Evolutionary conservation across 164 flowering plant species (phyloP).

Genomic region (Akebia trifoliata): DNA sequence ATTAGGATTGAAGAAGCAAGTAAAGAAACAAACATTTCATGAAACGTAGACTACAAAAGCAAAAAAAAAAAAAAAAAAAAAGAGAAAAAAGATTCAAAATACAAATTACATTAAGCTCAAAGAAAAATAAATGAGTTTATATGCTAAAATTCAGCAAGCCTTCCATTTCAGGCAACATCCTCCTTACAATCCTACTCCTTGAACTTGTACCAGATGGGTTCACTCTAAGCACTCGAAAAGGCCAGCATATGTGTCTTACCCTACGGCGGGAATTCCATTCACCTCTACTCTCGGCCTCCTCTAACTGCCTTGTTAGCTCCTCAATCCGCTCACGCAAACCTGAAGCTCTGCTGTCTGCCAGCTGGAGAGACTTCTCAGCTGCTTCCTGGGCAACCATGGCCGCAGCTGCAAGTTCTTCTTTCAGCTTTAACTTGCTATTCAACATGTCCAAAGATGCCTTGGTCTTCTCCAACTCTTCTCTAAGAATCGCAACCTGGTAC

Average conservation of each 20-base stretch:
- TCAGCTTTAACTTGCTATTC: constrained; percentile 58
- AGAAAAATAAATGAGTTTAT: constrained; percentile 7
- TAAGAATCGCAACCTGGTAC: constrained; percentile 40
- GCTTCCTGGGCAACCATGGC: constrained; percentile 83
- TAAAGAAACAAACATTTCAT: background rate
- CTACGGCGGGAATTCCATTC: constrained; percentile 25
- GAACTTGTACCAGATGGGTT: constrained; percentile 20
- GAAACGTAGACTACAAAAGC: background rate
- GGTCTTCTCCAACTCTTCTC: constrained; percentile 58
- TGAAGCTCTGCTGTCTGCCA: constrained; percentile 60
- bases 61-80: background rate
- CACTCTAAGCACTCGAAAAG: constrained; percentile 42
- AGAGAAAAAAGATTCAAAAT: no score
- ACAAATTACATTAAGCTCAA: background rate
- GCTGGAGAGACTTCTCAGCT: constrained; percentile 62
- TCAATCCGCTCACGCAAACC: constrained; percentile 46
- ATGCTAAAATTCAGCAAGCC: constrained; percentile 35
- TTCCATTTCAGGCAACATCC: constrained; percentile 60
- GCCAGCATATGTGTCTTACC: constrained; percentile 71
- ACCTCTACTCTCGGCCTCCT: constrained; percentile 50
- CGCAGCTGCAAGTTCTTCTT: constrained; percentile 65
- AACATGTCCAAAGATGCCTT: constrained; percentile 43
- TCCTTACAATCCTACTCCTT: constrained; percentile 20
- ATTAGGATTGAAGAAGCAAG: background rate
- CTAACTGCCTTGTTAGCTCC: constrained; percentile 61